Base-by-base conservation (phyloP, 805 yeast genomes). In the Candida montana region DNA sequence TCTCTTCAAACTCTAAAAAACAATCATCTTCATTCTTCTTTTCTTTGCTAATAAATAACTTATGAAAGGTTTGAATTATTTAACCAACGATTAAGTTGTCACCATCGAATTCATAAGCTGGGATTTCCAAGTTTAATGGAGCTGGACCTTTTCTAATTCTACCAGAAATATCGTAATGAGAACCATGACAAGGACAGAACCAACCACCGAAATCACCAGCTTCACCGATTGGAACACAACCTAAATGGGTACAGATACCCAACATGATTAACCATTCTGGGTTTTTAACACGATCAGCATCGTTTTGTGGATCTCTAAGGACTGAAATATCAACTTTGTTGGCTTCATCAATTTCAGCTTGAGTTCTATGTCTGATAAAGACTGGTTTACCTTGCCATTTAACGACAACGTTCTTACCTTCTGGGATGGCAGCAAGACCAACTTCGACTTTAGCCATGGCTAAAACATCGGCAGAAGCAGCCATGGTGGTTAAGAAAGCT, bases 181-280 rank as follows among this genome's bases (percentile, higher is more conserved):
- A 91, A 79, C 99, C 99, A 78, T 95, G 99, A 77, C 99, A 93
- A 54, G 99, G 99, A 72, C 99, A 93, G 91, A 93, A 93, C 99
- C 99, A 93, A 67, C 99, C 99, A 67, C 97, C 98, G 59, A 79
- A 93, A 71, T 93, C 99, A 73, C 99, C 99, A 54, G 97, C 83
- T 75, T 93, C 98, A 67, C 99, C 99, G 62, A 93, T 93, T 56
- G 99, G 99, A 49, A 93, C 99, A 83, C 99, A 93, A 69, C 99
- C 99, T 77, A 93, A 82, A 69, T 93, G 99, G 55, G 99, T 93
- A 78, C 99, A 93, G 68, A 93, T 91, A 74, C 99, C 99, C 72
- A 93, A 70, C 99, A 93, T 93, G 67, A 93, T 78, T 64, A 93
- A 80, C 99, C 99, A 93, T 72, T 91, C 93, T 54, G 99, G 98